Conservation (phyloP, 2,329 filamentous ascomycete genomes). For the Cladosporium sp. region DNA sequence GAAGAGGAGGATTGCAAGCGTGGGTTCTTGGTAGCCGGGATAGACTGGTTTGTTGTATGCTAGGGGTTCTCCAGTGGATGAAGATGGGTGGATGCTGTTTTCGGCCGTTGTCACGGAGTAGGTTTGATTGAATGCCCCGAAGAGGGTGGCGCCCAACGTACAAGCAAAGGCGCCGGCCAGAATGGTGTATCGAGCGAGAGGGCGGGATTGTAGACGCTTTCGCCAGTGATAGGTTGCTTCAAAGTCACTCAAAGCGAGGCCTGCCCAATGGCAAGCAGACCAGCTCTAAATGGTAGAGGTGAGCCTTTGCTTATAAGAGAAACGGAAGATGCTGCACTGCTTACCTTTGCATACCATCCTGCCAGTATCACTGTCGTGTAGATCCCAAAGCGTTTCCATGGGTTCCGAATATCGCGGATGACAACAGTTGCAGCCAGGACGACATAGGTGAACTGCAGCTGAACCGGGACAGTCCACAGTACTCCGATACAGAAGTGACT, state of each 20-base stretch:
- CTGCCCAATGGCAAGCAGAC: constrained; percentile 42
- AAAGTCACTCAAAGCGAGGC: constrained; percentile 41
- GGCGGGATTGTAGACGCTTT: constrained; percentile 32
- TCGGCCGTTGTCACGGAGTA: constrained; percentile 30
- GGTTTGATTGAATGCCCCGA: constrained; percentile 10
- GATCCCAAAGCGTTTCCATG: constrained; percentile 44
- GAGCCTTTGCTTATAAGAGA: background rate
- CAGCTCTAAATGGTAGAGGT: constrained; percentile 27
- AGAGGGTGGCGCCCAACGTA: constrained; percentile 9
- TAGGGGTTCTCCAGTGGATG: constrained; percentile 31
- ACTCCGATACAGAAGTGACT: constrained; percentile 48
- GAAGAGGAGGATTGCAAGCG: constrained; percentile 41
- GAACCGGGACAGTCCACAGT: constrained; percentile 47
- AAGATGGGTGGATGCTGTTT: constrained; percentile 41
- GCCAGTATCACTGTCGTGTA: constrained; percentile 41
- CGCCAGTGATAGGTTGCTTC: constrained; percentile 43
- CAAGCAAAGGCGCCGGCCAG: constrained; percentile 19
- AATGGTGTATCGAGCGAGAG: constrained; percentile 33
- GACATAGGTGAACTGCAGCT: constrained; percentile 45
- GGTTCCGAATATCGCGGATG: constrained; percentile 41
- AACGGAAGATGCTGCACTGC: background rate
- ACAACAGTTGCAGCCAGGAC: constrained; percentile 40
- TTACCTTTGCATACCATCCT: constrained; percentile 39
- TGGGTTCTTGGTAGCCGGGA: constrained; percentile 41
- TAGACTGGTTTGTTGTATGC: constrained; percentile 37